Evolutionary conservation across 768 basidiomycete genomes (phyloP).

Genomic region (Erythrobasidium yunnanense): DNA sequence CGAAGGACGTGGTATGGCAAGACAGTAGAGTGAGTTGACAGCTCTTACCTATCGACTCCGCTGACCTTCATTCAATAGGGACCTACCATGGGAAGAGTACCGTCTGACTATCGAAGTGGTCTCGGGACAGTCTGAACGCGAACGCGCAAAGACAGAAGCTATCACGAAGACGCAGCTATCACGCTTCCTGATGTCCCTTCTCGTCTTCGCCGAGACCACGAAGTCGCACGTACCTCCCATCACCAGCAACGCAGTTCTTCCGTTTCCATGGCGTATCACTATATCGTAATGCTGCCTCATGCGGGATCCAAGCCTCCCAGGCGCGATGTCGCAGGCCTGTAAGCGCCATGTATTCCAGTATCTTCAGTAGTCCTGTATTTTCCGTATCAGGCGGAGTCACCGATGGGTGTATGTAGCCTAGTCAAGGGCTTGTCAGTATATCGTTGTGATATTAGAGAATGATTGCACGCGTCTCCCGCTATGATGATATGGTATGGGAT

Average conservation of each 20-base stretch:
- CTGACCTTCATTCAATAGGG: not conserved
- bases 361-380: no score
- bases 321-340: no score
- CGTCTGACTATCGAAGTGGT: constrained; percentile 2
- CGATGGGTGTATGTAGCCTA: no score
- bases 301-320: no score
- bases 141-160: not conserved
- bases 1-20: constrained; percentile 24
- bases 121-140: constrained; percentile 13
- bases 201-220: constrained; percentile 1
- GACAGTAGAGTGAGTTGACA: constrained; percentile 10
- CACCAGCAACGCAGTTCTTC: not conserved
- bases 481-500: no score
- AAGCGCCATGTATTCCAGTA: no score
- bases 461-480: no score
- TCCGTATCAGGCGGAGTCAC: no score
- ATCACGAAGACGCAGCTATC: constrained; percentile 12
- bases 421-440: no score
- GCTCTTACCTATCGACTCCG: not conserved
- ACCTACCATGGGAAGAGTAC: constrained; percentile 22
- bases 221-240: not conserved
- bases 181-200: constrained; percentile 4
- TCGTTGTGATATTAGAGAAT: no score
- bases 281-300: no score
- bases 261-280: not conserved